A percentile compares a stretch with the other conserved stretches of the same genome.
Conservation (phyloP, 176 grass and related monocot species). For the Rhipidocladum racemiflorum region DNA sequence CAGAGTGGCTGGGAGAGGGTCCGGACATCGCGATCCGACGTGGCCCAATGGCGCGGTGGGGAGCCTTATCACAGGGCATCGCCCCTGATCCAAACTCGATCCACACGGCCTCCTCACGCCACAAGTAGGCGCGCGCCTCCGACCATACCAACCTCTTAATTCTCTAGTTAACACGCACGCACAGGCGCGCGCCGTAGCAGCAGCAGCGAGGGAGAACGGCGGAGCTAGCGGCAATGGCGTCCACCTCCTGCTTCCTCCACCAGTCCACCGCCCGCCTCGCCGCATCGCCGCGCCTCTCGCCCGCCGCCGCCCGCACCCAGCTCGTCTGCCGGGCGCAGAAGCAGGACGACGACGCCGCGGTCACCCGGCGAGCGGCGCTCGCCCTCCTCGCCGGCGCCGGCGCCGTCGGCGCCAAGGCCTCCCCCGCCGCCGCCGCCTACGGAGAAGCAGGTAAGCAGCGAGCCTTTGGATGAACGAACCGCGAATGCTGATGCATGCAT, state of each 20-base stretch:
- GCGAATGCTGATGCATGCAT: no score
- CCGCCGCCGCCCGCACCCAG: conserved; percentile 27
- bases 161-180: conserved; percentile 21
- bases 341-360: conserved; percentile 29
- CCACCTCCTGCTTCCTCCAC: conserved; percentile 86
- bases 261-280: conserved; percentile 52
- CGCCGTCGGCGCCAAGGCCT: conserved; percentile 55
- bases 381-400: conserved; percentile 65
- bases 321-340: conserved; percentile 76
- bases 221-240: conserved; percentile 53
- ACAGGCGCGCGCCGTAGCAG: background rate
- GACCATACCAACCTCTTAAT: conserved; percentile 29
- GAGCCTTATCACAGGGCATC: conserved; percentile 59
- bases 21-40: conserved; percentile 43
- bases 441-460: conserved; percentile 68
- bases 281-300: conserved; percentile 27
- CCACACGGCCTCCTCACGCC: conserved; percentile 34
- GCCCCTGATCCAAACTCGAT: conserved; percentile 56
- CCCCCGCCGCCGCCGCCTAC: conserved; percentile 77
- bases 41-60: conserved; percentile 65
- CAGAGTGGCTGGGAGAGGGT: no score
- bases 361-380: conserved; percentile 62
- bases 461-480: background rate
- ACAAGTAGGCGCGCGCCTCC: conserved; percentile 8
- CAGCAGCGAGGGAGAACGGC: background rate